These are phyloP conservation scores for Gliomastix tumulicola DNA, from an alignment of 2,329 filamentous ascomycete species.

Conservation along the genomic window DNA sequence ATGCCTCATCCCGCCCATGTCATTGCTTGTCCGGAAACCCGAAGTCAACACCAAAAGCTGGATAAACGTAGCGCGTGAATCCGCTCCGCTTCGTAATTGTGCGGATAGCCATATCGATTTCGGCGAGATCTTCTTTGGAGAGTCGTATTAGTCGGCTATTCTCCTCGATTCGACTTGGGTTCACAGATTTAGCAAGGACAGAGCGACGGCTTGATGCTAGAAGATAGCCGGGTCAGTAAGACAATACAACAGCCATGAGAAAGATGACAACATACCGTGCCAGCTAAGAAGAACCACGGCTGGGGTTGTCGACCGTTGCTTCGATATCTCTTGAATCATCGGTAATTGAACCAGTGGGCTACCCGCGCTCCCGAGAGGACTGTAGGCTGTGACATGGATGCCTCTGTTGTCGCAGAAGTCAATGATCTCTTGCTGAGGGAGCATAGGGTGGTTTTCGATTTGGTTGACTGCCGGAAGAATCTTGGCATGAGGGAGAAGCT, in stretches of 20 bases:
- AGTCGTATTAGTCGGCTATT: too few species aligned
- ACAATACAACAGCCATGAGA: too few species aligned
- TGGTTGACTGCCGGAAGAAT: conserved; percentile 63
- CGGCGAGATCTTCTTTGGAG: too few species aligned
- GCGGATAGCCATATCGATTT: too few species aligned
- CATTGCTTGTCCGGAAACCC: conserved; percentile 68
- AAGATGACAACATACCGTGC: conserved; percentile 62
- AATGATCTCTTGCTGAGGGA: conserved; percentile 66
- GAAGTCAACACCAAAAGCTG: conserved; percentile 61
- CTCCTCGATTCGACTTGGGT: too few species aligned
- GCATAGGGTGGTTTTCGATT: conserved; percentile 66
- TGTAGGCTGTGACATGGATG: conserved; percentile 69
- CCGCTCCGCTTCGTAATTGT: too few species aligned
- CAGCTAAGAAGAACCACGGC: conserved; percentile 63
- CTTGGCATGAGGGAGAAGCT: conserved; percentile 30
- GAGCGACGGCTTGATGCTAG: too few species aligned
- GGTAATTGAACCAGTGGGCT: conserved; percentile 58
- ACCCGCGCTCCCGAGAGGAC: conserved; percentile 56
- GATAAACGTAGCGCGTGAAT: conserved; percentile 60
- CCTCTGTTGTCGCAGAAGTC: conserved; percentile 60
- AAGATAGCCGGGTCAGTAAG: too few species aligned
- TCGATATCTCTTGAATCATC: conserved; percentile 55
- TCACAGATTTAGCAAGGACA: too few species aligned
- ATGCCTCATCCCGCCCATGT: too few species aligned
- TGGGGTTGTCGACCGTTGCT: conserved; percentile 53